These are phyloP conservation scores for Serendipita sp. DNA, from an alignment of 768 basidiomycete species.

Conservation along the genomic window DNA sequence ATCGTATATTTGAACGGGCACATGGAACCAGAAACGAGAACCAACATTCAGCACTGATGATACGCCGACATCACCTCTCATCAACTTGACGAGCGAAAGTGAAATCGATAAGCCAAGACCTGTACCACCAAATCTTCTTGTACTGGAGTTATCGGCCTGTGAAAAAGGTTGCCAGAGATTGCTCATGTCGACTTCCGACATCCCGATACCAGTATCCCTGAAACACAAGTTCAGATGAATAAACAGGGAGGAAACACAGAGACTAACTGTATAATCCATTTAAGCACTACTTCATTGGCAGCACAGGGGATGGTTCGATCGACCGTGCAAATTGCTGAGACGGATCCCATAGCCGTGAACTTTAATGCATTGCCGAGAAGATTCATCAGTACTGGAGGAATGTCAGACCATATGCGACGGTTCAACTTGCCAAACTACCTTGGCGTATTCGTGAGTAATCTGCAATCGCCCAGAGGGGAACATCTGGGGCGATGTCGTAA, in stretches of 20 bases:
- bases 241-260: not conserved
- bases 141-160: slow-evolving; percentile 65
- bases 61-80: slow-evolving; percentile 58
- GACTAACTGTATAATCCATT: slow-evolving; percentile 46
- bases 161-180: slow-evolving; percentile 58
- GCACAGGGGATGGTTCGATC: slow-evolving; percentile 22
- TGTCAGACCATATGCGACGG: not conserved
- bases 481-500: slow-evolving; percentile 49
- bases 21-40: slow-evolving; percentile 57
- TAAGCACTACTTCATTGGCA: slow-evolving; percentile 33
- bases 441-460: slow-evolving; percentile 62
- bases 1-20: slow-evolving; percentile 43
- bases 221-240: not conserved
- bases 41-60: slow-evolving; percentile 46
- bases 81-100: slow-evolving; percentile 55
- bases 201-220: slow-evolving; percentile 58
- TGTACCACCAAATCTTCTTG: slow-evolving; percentile 62
- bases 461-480: slow-evolving; percentile 56
- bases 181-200: slow-evolving; percentile 48
- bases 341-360: slow-evolving; percentile 47
- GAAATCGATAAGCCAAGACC: slow-evolving; percentile 62
- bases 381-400: slow-evolving; percentile 47
- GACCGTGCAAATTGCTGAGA: slow-evolving; percentile 44
- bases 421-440: slow-evolving; percentile 22
- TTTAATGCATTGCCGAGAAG: slow-evolving; percentile 63